Base-by-base conservation (phyloP, 2,329 filamentous ascomycete genomes). In the Xylaria sp. region DNA sequence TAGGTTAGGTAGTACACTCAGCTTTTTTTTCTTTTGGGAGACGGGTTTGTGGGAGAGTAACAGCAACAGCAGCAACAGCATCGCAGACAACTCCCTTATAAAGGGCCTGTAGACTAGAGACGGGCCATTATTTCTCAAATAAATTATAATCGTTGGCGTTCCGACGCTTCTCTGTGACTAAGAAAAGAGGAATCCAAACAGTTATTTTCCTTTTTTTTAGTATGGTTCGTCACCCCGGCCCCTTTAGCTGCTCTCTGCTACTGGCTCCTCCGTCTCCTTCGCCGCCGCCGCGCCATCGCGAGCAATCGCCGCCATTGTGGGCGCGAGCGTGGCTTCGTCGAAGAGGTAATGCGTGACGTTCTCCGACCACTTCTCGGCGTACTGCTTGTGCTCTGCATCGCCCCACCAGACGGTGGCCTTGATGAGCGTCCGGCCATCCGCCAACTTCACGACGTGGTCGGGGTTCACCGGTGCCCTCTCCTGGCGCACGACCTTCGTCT, bases 311-410 rank as follows among this genome's bases (percentile, higher is more conserved):
- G 11, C 56, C 34, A 65, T 47, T 8, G 9, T 18, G 10, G 42
- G 57, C 42, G 55, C 60, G 9, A 67, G 5, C 3, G n/a, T 4
- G 1, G 59, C 61, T 2, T 74, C 67, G 30, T 80, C 69, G 19
- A 76, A 73, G 37, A 78, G 63, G 8, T 75, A 70, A 64, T 85
- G 83, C n/a, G 70, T 73, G 64, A 85, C 82, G 58, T 85, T 85
- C 6, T 66, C 61, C 6, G 82, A 71, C 83, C 83, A 85, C 16
- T 69, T 60, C 65, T 72, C 62, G 0, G 82, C 83, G 61, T 76
- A 79, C 37, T 76, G 71, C 59, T 70, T 74, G 63, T 84, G 80
- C 59, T 73, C 68, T 55, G 77, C 74, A 64, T 83, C 76, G 19
- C 73, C 70, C 83, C 83, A 85, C 71, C 74, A 81, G 39, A 85